Base-by-base conservation (phyloP, 2,329 filamentous ascomycete species). In the Colletotrichum melonis region DNA sequence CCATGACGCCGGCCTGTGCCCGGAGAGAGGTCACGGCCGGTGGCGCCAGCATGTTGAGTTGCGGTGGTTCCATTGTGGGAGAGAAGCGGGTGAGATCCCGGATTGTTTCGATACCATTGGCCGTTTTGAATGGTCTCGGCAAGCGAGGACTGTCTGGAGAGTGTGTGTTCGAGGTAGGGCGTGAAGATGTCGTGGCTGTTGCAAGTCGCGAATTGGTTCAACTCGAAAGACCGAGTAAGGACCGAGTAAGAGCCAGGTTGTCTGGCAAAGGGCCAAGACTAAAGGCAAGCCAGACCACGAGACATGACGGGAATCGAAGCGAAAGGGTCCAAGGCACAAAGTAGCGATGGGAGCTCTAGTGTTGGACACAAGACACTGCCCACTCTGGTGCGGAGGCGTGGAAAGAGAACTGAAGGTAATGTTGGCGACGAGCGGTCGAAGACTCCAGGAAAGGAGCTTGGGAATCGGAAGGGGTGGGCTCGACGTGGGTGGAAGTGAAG, bases 1-100 rank as follows among this genome's bases (percentile, higher is more conserved):
- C 88, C 90, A 92, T 92, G 63, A 82, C 80, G 72, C 82, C 84
- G 67, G 84, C 83, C 77, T 87, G 84, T 63, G 84, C 85, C 76
- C 88, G 84, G 69, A 91, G 84, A 75, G 86, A 86, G 77, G 85
- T 82, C 76, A 91, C 85, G 74, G 85, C 87, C 74, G 88, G 88
- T 74, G 88, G 88, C 62, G 87, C 87, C 80, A 90, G 82, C 75
- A 80, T 82, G 75, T 78, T 80, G 55, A 81, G 80, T 78, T 82
- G 79, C 12, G 60, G 60, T 75, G 79, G 80, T 75, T 88, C 87
- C 88, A 90, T 88, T 79, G 79, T 81, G 74, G 75, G 76, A 75
- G 77, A 32, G 54, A 66, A 73, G 75, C 79, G 75, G 77, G 74
- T 76, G 75, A 75, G 73, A 74, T 70, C 57, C 77, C 76, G 78